Base-by-base conservation (phyloP, 1,139 yeast genomes). In the Scheffersomyces stambukii region DNA sequence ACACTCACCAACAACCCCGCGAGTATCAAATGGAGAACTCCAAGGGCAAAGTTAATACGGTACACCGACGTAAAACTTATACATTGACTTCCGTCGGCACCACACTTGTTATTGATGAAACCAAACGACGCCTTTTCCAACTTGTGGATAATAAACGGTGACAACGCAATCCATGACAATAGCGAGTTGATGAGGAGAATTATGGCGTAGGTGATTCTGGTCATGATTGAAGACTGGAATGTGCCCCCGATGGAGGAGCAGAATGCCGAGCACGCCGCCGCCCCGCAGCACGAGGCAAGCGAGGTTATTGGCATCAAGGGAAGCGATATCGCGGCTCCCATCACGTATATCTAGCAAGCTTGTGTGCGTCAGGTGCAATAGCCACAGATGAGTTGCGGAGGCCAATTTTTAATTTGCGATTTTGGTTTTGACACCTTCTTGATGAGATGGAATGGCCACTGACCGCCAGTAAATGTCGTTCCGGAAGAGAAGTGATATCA, bases 21-120 rank as follows among this genome's bases (percentile, higher is more conserved):
- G 33, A 91, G 61, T 2, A 79, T 45, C 24, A 89, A 49, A 59
- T 93, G 98, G 38, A 88, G 60, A 30, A 78, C 31, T 2, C 95
- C 98, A 13, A 91, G 65, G 3, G 97, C 93, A 53, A 88, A 83
- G 57, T 86, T 88, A 44, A 93, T 70, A 35, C 97, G 67, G 51
- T 91, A 93, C 8, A 91, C 97, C 5, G 95, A 89, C 12, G 89
- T 85, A 57, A 91, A 93, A 32, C 96, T 94, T 24, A 77, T 77
- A 61, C 98, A 93, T 46, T 86, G 88, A 24, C 81, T 80, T 7
- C 91, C 94, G 27, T 80, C 78, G 41, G 96, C 88, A 8, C 77
- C 77, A 41, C 72, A 64, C 35, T 62, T 60, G 40, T 59, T 64
- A 32, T 81, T 80, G 39, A 81, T 71, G 41, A 75, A 74, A 23